A percentile compares a stretch with the other conserved stretches of the same genome.
Conservation (phyloP, 805 yeast species). For the Saccharomycopsis sp. region DNA sequence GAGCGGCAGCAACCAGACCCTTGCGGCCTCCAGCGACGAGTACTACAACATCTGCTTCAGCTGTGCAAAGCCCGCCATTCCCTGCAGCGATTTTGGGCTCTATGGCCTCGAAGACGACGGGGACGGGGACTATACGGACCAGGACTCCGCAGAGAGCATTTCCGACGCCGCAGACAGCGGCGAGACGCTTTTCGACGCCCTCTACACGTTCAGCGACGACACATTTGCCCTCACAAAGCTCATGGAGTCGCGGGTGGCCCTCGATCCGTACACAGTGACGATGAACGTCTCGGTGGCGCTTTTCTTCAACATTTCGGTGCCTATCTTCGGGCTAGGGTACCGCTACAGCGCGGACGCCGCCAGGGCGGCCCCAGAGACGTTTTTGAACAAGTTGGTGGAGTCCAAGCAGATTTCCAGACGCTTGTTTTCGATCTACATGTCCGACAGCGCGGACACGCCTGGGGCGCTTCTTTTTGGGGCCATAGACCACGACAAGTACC, state of each 20-base stretch:
- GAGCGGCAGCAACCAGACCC: background rate
- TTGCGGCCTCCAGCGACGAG: background rate
- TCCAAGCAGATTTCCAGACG: background rate
- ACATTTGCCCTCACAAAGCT: background rate
- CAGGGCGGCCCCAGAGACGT: background rate
- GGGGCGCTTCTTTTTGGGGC: conserved; percentile 48
- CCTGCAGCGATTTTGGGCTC: background rate
- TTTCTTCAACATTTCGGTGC: background rate
- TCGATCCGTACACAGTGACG: background rate
- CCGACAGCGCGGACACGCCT: background rate
- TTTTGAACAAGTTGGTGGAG: background rate
- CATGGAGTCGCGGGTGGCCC: background rate
- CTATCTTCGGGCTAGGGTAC: background rate
- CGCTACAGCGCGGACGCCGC: background rate
- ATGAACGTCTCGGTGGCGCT: background rate
- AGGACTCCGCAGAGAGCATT: background rate
- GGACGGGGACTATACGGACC: background rate
- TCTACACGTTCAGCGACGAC: background rate
- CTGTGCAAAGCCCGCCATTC: background rate
- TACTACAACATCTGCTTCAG: background rate
- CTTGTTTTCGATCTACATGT: background rate
- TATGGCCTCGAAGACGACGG: background rate
- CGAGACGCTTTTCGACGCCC: background rate
- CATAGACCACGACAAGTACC: conserved; percentile 55
- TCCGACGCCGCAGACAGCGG: background rate